phyloP scores from a whole-genome alignment of 176 grass and related monocot genomes.

The Saccharum spontaneum region DNA sequence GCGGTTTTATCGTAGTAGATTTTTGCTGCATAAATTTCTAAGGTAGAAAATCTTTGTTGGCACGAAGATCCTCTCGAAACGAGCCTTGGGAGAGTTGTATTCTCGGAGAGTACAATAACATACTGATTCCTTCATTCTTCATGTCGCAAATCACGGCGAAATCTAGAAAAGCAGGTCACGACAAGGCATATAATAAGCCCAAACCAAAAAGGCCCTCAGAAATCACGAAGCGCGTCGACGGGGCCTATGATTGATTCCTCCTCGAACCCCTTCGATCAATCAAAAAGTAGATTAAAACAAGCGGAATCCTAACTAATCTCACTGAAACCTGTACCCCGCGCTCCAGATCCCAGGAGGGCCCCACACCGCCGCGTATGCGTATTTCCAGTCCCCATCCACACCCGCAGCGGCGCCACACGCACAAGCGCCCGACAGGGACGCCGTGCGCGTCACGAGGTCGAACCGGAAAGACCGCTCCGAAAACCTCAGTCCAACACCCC shows the following conservation, averaged over 20 bases:
- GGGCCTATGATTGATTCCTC: no score
- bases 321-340: background rate
- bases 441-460: conserved; percentile 30
- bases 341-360: background rate
- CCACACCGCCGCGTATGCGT: background rate
- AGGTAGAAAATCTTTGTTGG: background rate
- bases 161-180: background rate
- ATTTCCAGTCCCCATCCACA: background rate
- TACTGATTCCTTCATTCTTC: background rate
- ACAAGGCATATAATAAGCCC: background rate
- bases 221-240: background rate
- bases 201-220: background rate
- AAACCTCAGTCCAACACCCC: background rate
- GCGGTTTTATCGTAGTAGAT: no score
- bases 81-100: no score
- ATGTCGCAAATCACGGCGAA: background rate
- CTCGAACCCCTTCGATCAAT: no score
- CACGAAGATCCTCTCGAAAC: background rate
- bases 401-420: background rate
- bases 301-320: background rate
- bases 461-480: background rate
- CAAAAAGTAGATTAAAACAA: background rate
- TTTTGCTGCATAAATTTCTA: no score
- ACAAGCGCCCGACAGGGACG: background rate
- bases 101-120: no score